Evolutionary conservation across 148 eudicot genomes (phyloP).

Genomic region (Vaccinium macrocarpon): DNA sequence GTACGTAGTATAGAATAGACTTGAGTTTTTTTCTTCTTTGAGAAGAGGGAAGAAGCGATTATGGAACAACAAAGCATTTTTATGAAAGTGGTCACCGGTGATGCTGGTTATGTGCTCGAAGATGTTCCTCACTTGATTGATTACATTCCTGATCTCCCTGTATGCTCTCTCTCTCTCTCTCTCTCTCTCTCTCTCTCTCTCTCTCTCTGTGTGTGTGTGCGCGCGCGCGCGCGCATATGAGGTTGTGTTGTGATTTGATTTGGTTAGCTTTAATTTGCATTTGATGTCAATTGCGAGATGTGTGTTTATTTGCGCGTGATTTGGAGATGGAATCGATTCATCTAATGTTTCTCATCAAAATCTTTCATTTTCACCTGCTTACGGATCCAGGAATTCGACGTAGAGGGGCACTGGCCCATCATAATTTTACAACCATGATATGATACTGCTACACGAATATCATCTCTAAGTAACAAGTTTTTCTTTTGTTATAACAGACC

Average conservation of each 20-base stretch:
- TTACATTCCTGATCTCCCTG: constrained; percentile 68
- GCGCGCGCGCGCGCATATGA: neutral
- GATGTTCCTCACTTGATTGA: constrained; percentile 83
- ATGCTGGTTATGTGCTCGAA: constrained; percentile 61
- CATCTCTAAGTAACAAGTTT: too few species aligned
- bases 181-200: neutral
- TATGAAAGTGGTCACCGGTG: constrained; percentile 57
- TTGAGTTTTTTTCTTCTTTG: neutral
- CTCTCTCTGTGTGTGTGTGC: too few species aligned
- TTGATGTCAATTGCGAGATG: neutral
- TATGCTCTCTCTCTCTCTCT: constrained; percentile 19
- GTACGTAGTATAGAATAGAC: neutral
- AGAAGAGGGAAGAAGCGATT: neutral
- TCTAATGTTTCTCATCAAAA: neutral
- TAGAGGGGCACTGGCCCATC: too few species aligned
- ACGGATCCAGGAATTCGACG: too few species aligned
- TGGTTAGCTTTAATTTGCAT: neutral
- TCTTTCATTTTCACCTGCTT: neutral
- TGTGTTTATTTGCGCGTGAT: neutral
- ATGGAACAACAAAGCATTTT: constrained; percentile 6
- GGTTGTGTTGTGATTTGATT: neutral
- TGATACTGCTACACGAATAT: too few species aligned
- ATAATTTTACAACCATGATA: too few species aligned
- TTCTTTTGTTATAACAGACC: too few species aligned
- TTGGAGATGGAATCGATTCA: neutral